Base-by-base conservation (phyloP, 495 filamentous ascomycete species). In the Talaromyces nanjingensis region DNA sequence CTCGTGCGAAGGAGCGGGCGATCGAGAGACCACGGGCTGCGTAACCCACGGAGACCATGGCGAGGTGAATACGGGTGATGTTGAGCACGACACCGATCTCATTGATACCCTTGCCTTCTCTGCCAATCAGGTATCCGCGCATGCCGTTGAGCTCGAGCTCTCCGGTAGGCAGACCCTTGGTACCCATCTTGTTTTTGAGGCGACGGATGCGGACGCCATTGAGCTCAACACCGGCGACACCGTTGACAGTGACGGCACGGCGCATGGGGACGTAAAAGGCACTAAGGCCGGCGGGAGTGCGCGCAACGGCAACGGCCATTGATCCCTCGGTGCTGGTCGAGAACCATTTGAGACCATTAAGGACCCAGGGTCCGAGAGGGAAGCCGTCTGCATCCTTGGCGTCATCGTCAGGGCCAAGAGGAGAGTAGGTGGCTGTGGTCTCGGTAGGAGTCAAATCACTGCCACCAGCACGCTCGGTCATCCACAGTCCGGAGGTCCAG, bases 401-500 rank as follows among this genome's bases (percentile, higher is more conserved):
- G 31, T 53, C 33, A 22, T 63, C 31, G 25, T 45, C 16, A 20
- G 34, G 55, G n/a, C 65, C 61, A 9, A 56, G 55, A 16, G 73
- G 75, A 1, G 60, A 65, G 64, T 66, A 71, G 27, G 66, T 80
- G 55, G 75, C 87, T 42, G 74, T 60, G 2, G 86, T 90, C 68
- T 90, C 86, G 0, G 84, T 87, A 29, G 71, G 74, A 1, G 80
- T 79, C 11, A 89, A 81, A 65, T 90, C 87, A 63, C 82, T 86
- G 6, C 87, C 87, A 6, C 86, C 87, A 2, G 76, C 69, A 20
- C 87, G 78, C 67, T 89, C 87, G 0, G 87, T 90, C 87, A 90
- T 89, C 87, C 87, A 90, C 68, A 89, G 86, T 1, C 87, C 87
- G 59, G 77, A 83, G 5, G 87, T 89, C 87, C 87, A 89, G 1